These are phyloP conservation scores for Candida gorgasii DNA, from an alignment of 805 yeast genomes.

Conservation along the genomic window DNA sequence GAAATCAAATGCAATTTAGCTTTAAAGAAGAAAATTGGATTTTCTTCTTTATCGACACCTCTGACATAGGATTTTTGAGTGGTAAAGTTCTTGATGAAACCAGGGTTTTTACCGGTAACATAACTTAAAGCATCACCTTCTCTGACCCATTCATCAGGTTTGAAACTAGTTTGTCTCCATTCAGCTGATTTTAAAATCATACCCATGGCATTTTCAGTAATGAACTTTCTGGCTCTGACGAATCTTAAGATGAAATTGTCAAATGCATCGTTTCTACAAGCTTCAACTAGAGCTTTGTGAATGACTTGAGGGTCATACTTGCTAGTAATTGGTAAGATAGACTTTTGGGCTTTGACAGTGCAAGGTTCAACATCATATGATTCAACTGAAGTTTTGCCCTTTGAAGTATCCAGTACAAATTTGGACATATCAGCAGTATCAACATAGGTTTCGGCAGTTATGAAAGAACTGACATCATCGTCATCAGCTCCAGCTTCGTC, in stretches of 20 bases:
- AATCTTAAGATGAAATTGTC: constrained; percentile 79
- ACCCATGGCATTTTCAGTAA: constrained; percentile 60
- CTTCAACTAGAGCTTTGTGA: constrained; percentile 46
- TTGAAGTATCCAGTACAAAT: constrained; percentile 6
- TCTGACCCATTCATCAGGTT: constrained; percentile 60
- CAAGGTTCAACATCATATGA: constrained; percentile 13
- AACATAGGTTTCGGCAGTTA: constrained; percentile 31
- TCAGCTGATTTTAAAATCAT: constrained; percentile 74
- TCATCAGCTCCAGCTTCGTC: constrained; percentile 17
- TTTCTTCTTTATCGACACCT: constrained; percentile 70
- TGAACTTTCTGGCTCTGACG: constrained; percentile 85
- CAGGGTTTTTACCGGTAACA: constrained; percentile 39
- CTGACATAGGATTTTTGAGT: constrained; percentile 70
- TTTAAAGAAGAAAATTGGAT: constrained; percentile 81
- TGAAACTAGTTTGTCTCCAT: constrained; percentile 69
- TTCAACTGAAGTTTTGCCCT: not conserved
- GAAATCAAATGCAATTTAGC: constrained; percentile 69
- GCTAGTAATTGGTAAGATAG: constrained; percentile 50
- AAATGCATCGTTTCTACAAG: constrained; percentile 67
- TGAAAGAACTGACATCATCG: constrained; percentile 35
- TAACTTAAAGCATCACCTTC: constrained; percentile 72
- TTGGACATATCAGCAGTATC: constrained; percentile 16
- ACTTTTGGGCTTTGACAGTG: constrained; percentile 23
- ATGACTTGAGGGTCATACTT: constrained; percentile 53
- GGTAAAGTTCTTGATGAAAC: constrained; percentile 57